A percentile compares a stretch with the other conserved stretches of the same genome.
phyloP scores from a whole-genome alignment of 371 early-diverging fungal species.

The Aphelidium insulamus region DNA sequence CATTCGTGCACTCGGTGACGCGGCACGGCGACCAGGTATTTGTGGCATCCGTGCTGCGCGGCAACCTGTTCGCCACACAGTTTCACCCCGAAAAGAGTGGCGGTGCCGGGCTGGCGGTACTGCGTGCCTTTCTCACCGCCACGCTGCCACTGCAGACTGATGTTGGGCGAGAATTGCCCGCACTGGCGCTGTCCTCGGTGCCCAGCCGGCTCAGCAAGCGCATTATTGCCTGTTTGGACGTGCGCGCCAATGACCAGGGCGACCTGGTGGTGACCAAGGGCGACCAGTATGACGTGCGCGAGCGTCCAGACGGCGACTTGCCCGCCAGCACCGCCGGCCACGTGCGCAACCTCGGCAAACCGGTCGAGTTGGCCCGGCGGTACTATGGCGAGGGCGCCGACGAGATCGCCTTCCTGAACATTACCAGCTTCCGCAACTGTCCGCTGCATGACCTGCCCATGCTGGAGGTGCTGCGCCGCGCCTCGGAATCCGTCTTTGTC shows the following conservation, averaged over 20 bases:
- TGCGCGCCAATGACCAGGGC: slow-evolving; percentile 81
- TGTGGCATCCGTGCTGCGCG: slow-evolving; percentile 53
- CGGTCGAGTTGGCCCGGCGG: slow-evolving; percentile 71
- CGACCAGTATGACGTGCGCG: slow-evolving; percentile 94
- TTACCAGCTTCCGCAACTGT: slow-evolving; percentile 82
- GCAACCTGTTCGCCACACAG: slow-evolving; percentile 82
- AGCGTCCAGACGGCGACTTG: no score
- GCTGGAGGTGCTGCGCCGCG: slow-evolving; percentile 65
- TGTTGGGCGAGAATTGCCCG: slow-evolving; percentile 6
- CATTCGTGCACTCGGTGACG: slow-evolving; percentile 35
- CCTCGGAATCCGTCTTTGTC: slow-evolving; percentile 83
- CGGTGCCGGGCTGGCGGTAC: slow-evolving; percentile 51
- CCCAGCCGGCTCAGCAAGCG: slow-evolving; percentile 44
- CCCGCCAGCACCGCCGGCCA: slow-evolving; percentile 22
- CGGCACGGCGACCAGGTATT: slow-evolving; percentile 69
- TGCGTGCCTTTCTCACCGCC: slow-evolving; percentile 46
- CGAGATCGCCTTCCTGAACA: slow-evolving; percentile 90
- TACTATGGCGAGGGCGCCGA: slow-evolving; percentile 93
- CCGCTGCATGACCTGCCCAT: slow-evolving; percentile 81
- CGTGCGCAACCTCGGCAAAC: slow-evolving; percentile 91
- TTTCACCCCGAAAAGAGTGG: slow-evolving; percentile 97
- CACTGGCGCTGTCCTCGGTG: slow-evolving; percentile 4
- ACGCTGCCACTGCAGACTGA: slow-evolving; percentile 12
- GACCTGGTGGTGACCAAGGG: slow-evolving; percentile 96
- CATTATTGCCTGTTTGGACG: slow-evolving; percentile 91